Evolutionary conservation across 2,329 filamentous ascomycete genomes (phyloP).

Genomic region (Biscogniauxia sp.): DNA sequence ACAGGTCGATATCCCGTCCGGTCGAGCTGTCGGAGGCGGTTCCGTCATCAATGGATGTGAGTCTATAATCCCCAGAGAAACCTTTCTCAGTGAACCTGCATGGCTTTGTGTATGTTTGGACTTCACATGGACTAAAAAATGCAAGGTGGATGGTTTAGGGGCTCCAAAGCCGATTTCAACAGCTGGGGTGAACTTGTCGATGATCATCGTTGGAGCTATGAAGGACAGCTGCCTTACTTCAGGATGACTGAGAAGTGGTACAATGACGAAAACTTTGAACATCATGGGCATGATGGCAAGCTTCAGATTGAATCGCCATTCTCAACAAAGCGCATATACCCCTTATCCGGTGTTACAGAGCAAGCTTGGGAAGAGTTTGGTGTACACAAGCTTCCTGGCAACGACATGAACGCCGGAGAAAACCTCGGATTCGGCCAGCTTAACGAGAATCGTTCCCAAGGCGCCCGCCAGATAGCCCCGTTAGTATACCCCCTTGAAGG

Average conservation of each 20-base stretch:
- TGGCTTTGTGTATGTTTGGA: too few relatives aligned
- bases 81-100: too few relatives aligned
- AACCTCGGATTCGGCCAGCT: conserved; percentile 25
- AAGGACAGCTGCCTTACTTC: conserved; percentile 41
- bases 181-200: conserved; percentile 36
- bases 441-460: conserved; percentile 21
- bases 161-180: conserved; percentile 41
- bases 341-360: conserved; percentile 28
- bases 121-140: conserved; percentile 2
- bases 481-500: conserved; percentile 11
- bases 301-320: conserved; percentile 26
- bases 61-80: conserved; percentile 7
- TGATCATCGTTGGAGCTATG: conserved; percentile 40
- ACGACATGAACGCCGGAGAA: conserved; percentile 19
- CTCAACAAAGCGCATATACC: conserved; percentile 33
- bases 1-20: conserved; percentile 15
- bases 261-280: conserved; percentile 5
- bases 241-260: conserved; percentile 32
- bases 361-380: conserved; percentile 34
- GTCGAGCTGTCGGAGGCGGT: conserved; percentile 21
- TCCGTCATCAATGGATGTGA: conserved; percentile 24
- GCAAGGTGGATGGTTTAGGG: conserved; percentile 37
- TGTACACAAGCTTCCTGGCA: conserved; percentile 16
- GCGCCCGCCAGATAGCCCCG: conserved; percentile 16
- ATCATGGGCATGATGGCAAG: conserved; percentile 30